Evolutionary conservation across 768 basidiomycete species (phyloP).

Genomic region (Dentipellis sp.): DNA sequence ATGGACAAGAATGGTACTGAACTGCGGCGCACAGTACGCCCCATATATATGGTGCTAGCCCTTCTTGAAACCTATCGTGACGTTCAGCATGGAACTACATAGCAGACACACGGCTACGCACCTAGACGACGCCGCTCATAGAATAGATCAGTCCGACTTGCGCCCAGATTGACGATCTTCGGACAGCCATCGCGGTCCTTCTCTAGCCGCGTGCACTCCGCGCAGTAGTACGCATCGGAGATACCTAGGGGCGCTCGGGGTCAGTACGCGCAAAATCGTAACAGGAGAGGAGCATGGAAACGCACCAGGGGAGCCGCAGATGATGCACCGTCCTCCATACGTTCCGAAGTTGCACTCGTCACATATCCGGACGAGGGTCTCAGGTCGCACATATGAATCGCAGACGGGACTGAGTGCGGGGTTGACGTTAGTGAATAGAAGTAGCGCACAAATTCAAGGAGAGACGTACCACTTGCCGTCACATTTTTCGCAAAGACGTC

Average conservation of each 20-base stretch:
- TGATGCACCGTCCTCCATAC: slow-evolving; percentile 95
- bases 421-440: background rate
- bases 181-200: slow-evolving; percentile 98
- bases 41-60: slow-evolving; percentile 20
- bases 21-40: background rate
- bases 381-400: slow-evolving; percentile 98
- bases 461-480: slow-evolving; percentile 92
- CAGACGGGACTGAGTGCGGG: slow-evolving; percentile 71
- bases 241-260: slow-evolving; percentile 50
- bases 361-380: slow-evolving; percentile 95
- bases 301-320: slow-evolving; percentile 91
- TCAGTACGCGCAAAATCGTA: background rate
- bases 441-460: background rate
- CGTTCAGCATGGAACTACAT: background rate
- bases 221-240: slow-evolving; percentile 98
- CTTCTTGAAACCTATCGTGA: slow-evolving; percentile 59
- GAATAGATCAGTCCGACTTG: slow-evolving; percentile 86
- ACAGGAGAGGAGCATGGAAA: background rate
- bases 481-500: slow-evolving; percentile 96
- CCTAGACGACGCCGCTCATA: slow-evolving; percentile 84
- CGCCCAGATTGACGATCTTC: slow-evolving; percentile 96
- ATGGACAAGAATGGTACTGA: background rate
- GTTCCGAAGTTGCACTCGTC: slow-evolving; percentile 99
- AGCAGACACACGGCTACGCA: slow-evolving; percentile 22
- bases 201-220: slow-evolving; percentile 92